Evolutionary conservation across 345 rosid species (phyloP).

Genomic region (Gossypium anomalum): DNA sequence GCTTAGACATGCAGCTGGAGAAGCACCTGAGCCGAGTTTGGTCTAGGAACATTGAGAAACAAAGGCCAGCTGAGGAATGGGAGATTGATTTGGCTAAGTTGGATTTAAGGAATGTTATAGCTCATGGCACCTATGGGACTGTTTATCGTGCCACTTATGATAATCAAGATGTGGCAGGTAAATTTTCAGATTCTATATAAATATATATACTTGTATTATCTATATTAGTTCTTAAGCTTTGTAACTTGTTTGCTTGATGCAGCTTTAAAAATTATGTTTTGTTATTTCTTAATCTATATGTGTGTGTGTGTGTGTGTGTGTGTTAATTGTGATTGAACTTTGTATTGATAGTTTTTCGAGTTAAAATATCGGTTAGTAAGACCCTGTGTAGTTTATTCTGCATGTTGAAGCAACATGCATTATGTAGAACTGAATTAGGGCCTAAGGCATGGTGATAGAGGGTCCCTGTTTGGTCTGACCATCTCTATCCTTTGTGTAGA

Average conservation of each 20-base stretch:
- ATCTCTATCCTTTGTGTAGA: too few species aligned
- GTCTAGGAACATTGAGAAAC: constrained; percentile 59
- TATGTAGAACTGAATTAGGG: background rate
- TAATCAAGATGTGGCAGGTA: constrained; percentile 87
- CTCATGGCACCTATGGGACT: constrained; percentile 81
- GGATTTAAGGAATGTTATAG: constrained; percentile 51
- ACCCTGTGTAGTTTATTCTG: too few species aligned
- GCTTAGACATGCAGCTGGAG: constrained; percentile 85
- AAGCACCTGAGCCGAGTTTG: constrained; percentile 82
- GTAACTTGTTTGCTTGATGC: too few species aligned
- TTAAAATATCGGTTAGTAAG: background rate
- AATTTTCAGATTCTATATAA: background rate
- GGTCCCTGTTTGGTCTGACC: too few species aligned
- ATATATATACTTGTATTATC: too few species aligned
- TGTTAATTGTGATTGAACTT: background rate
- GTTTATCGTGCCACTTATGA: constrained; percentile 75
- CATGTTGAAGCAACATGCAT: background rate
- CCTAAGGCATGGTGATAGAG: too few species aligned
- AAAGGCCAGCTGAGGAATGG: constrained; percentile 70
- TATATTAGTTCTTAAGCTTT: too few species aligned
- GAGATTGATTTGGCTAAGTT: constrained; percentile 83
- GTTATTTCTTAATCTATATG: background rate
- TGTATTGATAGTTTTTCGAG: background rate
- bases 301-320: background rate
- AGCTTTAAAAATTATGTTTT: too few species aligned